Conservation (phyloP, 805 yeast species). For the Barnettozyma vustinii region DNA sequence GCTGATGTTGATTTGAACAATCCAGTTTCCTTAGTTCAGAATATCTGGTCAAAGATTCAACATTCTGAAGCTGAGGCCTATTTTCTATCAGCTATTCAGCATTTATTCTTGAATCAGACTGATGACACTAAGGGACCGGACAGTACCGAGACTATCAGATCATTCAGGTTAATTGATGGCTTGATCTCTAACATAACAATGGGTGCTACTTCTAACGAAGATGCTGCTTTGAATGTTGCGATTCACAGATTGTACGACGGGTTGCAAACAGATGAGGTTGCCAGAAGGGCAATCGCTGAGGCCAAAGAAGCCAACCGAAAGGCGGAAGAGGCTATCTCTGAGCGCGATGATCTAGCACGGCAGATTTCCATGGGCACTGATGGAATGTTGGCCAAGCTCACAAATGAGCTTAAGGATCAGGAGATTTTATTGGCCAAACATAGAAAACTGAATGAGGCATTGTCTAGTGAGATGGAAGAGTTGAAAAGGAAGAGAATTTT, state of each 20-base stretch:
- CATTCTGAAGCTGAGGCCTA: constrained; percentile 45
- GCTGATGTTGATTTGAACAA: constrained; percentile 40
- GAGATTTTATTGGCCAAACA: constrained; percentile 52
- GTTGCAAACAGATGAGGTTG: constrained; percentile 81
- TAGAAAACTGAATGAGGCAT: constrained; percentile 54
- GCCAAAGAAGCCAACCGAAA: constrained; percentile 46
- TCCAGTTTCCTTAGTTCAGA: constrained; percentile 63
- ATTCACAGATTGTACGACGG: constrained; percentile 67
- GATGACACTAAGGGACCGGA: constrained; percentile 39
- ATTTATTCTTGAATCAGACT: constrained; percentile 39
- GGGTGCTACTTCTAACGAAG: constrained; percentile 42
- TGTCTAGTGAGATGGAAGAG: constrained; percentile 58
- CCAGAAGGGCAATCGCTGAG: constrained; percentile 61
- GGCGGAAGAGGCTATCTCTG: constrained; percentile 53
- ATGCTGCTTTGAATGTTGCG: constrained; percentile 69
- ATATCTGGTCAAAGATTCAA: constrained; percentile 57
- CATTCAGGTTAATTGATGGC: constrained; percentile 60
- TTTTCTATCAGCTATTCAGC: constrained; percentile 48
- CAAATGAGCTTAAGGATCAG: constrained; percentile 58
- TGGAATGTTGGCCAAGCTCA: constrained; percentile 57
- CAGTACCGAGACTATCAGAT: constrained; percentile 41
- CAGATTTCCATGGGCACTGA: constrained; percentile 74
- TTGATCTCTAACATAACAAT: constrained; percentile 56
- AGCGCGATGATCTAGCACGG: constrained; percentile 55
- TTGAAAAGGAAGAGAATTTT: constrained; percentile 46